Conservation (phyloP, 2,329 filamentous ascomycete species). For the Calonectria pseudoturangicola region DNA sequence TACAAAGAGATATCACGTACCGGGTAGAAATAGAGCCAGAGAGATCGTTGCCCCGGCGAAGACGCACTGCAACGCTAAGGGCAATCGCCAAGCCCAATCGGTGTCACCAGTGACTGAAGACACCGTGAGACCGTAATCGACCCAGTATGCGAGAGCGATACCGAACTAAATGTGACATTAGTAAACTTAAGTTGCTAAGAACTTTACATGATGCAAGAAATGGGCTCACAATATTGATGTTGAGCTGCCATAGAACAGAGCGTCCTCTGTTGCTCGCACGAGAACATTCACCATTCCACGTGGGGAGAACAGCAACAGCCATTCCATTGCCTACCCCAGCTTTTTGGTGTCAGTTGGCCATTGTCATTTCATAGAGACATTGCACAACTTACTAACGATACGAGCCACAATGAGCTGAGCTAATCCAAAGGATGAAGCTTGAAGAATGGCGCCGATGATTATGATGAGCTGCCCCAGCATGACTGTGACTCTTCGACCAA, state of each 20-base stretch:
- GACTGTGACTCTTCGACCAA: conserved; percentile 7
- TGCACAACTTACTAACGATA: not conserved
- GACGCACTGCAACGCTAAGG: not conserved
- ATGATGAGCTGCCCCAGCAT: conserved; percentile 13
- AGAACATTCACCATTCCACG: conserved; percentile 1
- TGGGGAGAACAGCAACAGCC: conserved; percentile 13
- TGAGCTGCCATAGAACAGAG: conserved; percentile 4
- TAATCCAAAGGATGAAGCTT: conserved; percentile 21
- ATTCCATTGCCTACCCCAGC: conserved; percentile 16
- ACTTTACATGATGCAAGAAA: too few species aligned
- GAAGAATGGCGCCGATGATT: conserved; percentile 10
- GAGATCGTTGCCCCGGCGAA: not conserved
- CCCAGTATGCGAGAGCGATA: conserved; percentile 7
- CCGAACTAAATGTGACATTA: not conserved
- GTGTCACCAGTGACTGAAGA: not conserved
- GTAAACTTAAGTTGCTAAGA: accelerated
- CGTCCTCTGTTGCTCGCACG: conserved; percentile 6
- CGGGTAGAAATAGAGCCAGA: not conserved
- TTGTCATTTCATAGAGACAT: not conserved
- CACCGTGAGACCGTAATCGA: conserved; percentile 7
- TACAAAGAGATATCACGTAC: not conserved
- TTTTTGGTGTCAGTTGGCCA: not conserved
- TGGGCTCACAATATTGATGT: not conserved
- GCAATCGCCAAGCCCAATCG: conserved; percentile 9
- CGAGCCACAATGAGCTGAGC: conserved; percentile 13